A percentile compares a stretch with the other conserved stretches of the same genome.
phyloP scores from a whole-genome alignment of 148 eudicot species.

The Persicaria tinctoria region DNA sequence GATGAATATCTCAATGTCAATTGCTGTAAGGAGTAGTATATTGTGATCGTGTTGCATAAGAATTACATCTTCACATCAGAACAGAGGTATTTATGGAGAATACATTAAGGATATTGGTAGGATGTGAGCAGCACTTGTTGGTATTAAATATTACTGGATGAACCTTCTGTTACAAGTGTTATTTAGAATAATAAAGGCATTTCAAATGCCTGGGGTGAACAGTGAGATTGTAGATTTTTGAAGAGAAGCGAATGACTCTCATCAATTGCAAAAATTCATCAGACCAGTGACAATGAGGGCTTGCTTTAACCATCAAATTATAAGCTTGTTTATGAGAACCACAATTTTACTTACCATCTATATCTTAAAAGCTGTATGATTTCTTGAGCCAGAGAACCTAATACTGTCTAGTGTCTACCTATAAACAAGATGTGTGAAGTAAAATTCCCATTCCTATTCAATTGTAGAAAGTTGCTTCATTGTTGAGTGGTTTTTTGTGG shows the following conservation, averaged over 20 bases:
- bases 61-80: neutral
- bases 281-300: neutral
- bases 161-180: neutral
- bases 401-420: neutral
- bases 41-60: neutral
- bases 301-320: neutral
- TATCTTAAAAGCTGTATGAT: neutral
- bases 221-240: neutral
- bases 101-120: neutral
- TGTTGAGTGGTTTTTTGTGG: neutral
- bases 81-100: neutral
- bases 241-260: neutral
- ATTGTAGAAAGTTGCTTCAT: neutral
- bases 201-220: neutral
- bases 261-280: neutral
- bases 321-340: neutral
- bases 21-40: neutral
- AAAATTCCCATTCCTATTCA: neutral
- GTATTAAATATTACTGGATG: neutral
- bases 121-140: conserved; percentile 3
- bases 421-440: neutral
- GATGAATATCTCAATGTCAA: neutral
- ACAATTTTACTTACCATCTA: neutral
- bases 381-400: neutral
- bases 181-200: neutral